A percentile compares a stretch with the other conserved stretches of the same genome.
These are phyloP conservation scores for Torulaspora microellipsoides DNA, from an alignment of 805 yeast species.

Conservation along the genomic window DNA sequence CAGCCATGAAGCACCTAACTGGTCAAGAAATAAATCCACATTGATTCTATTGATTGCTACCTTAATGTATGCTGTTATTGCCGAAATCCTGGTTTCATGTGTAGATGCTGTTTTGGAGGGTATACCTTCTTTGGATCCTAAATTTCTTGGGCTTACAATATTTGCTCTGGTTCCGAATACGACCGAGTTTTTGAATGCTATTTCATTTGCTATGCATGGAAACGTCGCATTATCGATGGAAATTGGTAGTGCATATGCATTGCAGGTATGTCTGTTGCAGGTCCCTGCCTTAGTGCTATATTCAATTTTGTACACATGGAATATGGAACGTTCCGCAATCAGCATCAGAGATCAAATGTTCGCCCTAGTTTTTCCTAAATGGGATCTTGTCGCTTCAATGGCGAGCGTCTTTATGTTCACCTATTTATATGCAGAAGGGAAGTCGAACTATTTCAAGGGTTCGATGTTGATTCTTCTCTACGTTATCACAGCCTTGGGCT, in stretches of 20 bases:
- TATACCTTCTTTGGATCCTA: constrained; percentile 75
- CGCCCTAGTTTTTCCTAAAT: constrained; percentile 84
- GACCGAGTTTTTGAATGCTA: constrained; percentile 94
- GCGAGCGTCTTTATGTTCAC: constrained; percentile 86
- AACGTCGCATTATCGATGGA: constrained; percentile 96
- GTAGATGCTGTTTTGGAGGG: constrained; percentile 80
- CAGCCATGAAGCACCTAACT: constrained; percentile 95
- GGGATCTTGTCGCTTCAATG: constrained; percentile 88
- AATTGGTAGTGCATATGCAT: constrained; percentile 94
- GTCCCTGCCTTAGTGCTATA: constrained; percentile 85
- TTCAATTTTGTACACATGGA: constrained; percentile 50
- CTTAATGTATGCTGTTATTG: constrained; percentile 82
- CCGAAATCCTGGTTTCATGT: constrained; percentile 88
- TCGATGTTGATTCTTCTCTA: constrained; percentile 78
- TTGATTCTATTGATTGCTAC: constrained; percentile 82
- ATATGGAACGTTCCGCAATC: constrained; percentile 28
- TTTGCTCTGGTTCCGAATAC: constrained; percentile 96
- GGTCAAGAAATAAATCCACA: constrained; percentile 85
- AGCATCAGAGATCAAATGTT: constrained; percentile 48
- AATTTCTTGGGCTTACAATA: constrained; percentile 86
- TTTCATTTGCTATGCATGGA: constrained; percentile 93
- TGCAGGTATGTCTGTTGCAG: constrained; percentile 91
- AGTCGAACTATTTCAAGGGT: constrained; percentile 94
- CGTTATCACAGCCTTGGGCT: constrained; percentile 70
- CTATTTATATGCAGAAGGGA: constrained; percentile 94